phyloP scores from a whole-genome alignment of 2,329 filamentous ascomycete genomes.

The Diaporthe australafricana region DNA sequence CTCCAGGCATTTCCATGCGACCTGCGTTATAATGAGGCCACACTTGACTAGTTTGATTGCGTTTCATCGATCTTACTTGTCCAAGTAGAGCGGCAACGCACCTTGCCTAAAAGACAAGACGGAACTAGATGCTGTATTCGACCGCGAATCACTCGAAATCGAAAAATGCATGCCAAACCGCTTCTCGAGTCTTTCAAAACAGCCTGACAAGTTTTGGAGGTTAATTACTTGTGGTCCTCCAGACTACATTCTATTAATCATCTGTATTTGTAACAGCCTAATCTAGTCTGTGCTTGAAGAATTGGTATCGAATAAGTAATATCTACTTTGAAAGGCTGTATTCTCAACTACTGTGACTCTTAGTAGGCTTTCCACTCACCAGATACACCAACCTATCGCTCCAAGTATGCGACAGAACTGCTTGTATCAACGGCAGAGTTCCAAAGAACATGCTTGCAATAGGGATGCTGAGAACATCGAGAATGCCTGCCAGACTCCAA shows the following conservation, averaged over 20 bases:
- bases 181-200: not conserved
- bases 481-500: not conserved
- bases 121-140: not conserved
- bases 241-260: not conserved
- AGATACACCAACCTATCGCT: slow-evolving; percentile 8
- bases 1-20: too few species aligned
- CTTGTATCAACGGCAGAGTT: slow-evolving; percentile 16
- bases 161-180: not conserved
- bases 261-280: not conserved
- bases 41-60: not conserved
- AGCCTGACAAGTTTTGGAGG: not conserved
- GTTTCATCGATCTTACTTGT: not conserved
- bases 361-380: slow-evolving; percentile 7
- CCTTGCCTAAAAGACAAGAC: not conserved
- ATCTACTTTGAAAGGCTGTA: too few species aligned
- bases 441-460: not conserved
- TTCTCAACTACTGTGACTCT: not conserved
- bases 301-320: not conserved
- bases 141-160: not conserved
- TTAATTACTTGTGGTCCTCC: not conserved
- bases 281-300: not conserved
- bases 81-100: not conserved
- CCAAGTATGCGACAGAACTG: slow-evolving; percentile 7
- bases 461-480: not conserved
- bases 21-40: not conserved